These are phyloP conservation scores for Anisogramma anomala DNA, from an alignment of 2,329 filamentous ascomycete species.

Conservation along the genomic window DNA sequence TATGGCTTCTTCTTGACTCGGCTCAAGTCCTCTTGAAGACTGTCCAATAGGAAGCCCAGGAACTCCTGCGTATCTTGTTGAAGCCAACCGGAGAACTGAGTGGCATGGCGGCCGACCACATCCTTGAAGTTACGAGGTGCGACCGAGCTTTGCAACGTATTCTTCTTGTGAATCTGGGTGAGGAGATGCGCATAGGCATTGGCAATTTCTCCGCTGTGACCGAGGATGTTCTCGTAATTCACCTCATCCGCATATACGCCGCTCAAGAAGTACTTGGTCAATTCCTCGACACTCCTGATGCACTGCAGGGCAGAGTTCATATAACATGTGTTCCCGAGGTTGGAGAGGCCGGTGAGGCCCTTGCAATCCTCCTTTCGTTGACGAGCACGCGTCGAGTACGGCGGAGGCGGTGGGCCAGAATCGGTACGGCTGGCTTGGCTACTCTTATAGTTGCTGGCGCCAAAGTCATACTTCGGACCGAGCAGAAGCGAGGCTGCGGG, in stretches of 20 bases:
- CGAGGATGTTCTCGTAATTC: conserved; percentile 75
- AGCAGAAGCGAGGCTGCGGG: conserved; percentile 16
- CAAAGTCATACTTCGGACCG: not conserved
- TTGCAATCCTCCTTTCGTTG: conserved; percentile 59
- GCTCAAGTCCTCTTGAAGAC: conserved; percentile 88
- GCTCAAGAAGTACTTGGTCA: conserved; percentile 81
- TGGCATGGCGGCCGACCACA: conserved; percentile 67
- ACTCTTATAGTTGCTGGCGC: conserved; percentile 15
- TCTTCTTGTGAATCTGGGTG: conserved; percentile 62
- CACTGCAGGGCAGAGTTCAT: conserved; percentile 98
- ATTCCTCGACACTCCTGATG: conserved; percentile 81
- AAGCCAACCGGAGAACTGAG: conserved; percentile 83
- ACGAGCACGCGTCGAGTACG: conserved; percentile 59
- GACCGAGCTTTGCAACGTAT: conserved; percentile 50
- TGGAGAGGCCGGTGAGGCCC: conserved; percentile 74
- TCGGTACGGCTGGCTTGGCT: not conserved
- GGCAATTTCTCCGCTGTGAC: conserved; percentile 79
- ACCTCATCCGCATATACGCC: conserved; percentile 67
- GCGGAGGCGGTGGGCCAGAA: conserved; percentile 49
- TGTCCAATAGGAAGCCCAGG: conserved; percentile 85
- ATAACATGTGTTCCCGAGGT: conserved; percentile 95
- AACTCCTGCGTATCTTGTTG: conserved; percentile 98
- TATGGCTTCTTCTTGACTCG: conserved; percentile 92
- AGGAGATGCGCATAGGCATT: conserved; percentile 68
- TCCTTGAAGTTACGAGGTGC: conserved; percentile 73